Percentiles rank a stretch among this genome's conserved stretches.
These are phyloP conservation scores for Craspedostauros australis DNA, from an alignment of 108 stramenopile species.

Conservation along the genomic window DNA sequence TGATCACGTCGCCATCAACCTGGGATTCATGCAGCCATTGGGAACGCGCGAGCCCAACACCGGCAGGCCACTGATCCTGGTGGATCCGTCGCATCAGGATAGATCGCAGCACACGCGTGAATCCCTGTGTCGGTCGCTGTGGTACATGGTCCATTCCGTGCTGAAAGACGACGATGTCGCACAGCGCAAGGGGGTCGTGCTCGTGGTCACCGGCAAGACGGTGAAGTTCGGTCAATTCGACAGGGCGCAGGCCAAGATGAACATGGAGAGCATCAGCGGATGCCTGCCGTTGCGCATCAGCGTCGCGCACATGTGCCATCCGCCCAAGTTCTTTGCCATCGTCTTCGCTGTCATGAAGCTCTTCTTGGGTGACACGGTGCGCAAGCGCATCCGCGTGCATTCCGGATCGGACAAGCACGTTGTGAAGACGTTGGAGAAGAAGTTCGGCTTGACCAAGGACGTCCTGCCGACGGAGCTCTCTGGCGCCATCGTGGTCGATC, in stretches of 20 bases:
- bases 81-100: slow-evolving; percentile 41
- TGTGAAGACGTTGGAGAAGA: slow-evolving; percentile 21
- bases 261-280: slow-evolving; percentile 28
- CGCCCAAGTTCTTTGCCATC: slow-evolving; percentile 42
- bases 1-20: slow-evolving; percentile 19
- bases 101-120: slow-evolving; percentile 22
- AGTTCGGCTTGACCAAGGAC: slow-evolving; percentile 32
- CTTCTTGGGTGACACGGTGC: slow-evolving; percentile 36
- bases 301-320: slow-evolving; percentile 51
- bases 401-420: slow-evolving; percentile 36
- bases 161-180: slow-evolving; percentile 30
- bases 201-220: slow-evolving; percentile 21
- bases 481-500: slow-evolving; percentile 34
- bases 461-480: slow-evolving; percentile 46
- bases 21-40: slow-evolving; percentile 23
- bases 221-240: slow-evolving; percentile 36
- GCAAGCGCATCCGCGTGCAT: slow-evolving; percentile 46
- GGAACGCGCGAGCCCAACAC: slow-evolving; percentile 14
- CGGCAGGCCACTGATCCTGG: slow-evolving; percentile 35
- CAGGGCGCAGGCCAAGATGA: slow-evolving; percentile 25
- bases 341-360: slow-evolving; percentile 47
- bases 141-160: slow-evolving; percentile 43
- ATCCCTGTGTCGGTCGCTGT: slow-evolving; percentile 35
- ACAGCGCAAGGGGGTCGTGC: slow-evolving; percentile 39
- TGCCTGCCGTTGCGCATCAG: slow-evolving; percentile 45